A percentile compares a stretch with the other conserved stretches of the same genome.
These are phyloP conservation scores for Pseudogymnoascus sp. DNA, from an alignment of 2,329 filamentous ascomycete species.

Conservation along the genomic window DNA sequence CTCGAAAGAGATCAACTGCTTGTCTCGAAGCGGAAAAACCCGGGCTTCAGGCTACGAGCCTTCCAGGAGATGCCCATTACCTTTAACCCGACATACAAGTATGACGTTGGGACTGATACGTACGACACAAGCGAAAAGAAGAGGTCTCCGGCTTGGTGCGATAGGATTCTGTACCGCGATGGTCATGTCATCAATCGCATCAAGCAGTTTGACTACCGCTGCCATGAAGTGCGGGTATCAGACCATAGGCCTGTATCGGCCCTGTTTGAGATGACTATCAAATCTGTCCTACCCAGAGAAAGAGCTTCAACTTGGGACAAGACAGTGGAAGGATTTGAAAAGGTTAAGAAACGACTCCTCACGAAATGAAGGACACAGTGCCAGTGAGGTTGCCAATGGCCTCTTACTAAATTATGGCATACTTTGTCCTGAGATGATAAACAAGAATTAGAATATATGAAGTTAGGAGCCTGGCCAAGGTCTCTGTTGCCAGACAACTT, in stretches of 20 bases:
- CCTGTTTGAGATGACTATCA: slow-evolving; percentile 73
- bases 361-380: neutral
- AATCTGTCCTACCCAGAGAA: slow-evolving; percentile 65
- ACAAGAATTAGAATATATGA: neutral
- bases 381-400: neutral
- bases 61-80: slow-evolving; percentile 88
- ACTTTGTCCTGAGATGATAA: neutral
- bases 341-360: slow-evolving; percentile 47
- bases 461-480: neutral
- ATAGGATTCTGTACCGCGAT: slow-evolving; percentile 82
- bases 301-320: slow-evolving; percentile 62
- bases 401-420: slow-evolving; percentile 5
- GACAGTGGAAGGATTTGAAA: slow-evolving; percentile 68
- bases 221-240: slow-evolving; percentile 84
- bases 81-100: slow-evolving; percentile 96
- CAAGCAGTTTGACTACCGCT: slow-evolving; percentile 77
- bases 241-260: slow-evolving; percentile 93
- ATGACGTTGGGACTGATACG: slow-evolving; percentile 88
- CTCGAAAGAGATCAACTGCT: slow-evolving; percentile 91
- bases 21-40: slow-evolving; percentile 80
- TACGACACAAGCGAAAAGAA: slow-evolving; percentile 96
- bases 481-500: neutral
- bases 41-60: slow-evolving; percentile 77
- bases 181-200: slow-evolving; percentile 72
- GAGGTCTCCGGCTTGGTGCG: slow-evolving; percentile 91